phyloP scores from a whole-genome alignment of 139 green algal species.

The Picochlorum sp. region DNA sequence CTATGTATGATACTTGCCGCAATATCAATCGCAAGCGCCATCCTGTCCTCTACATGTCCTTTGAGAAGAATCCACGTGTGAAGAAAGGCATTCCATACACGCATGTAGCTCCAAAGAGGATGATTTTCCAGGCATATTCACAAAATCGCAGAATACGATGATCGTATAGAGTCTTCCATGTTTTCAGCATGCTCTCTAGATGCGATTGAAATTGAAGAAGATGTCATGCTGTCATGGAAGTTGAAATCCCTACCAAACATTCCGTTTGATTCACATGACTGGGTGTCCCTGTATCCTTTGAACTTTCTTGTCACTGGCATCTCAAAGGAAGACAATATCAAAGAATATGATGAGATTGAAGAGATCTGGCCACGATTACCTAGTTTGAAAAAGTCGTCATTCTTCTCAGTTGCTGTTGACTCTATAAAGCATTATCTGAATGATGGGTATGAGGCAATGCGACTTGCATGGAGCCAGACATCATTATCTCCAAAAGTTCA shows the following conservation, averaged over 20 bases:
- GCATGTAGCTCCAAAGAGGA: constrained; percentile 22
- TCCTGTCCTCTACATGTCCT: too few relatives aligned
- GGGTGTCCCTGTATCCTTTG: constrained; percentile 24
- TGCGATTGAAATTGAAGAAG: neutral
- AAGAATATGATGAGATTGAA: neutral
- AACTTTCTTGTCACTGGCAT: constrained; percentile 17
- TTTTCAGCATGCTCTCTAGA: neutral
- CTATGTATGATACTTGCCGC: neutral
- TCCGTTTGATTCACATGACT: constrained; percentile 4
- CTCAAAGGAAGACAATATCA: constrained; percentile 3
- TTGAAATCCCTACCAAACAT: constrained; percentile 2
- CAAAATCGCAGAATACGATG: neutral
- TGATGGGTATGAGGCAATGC: constrained; percentile 3
- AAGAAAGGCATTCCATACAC: constrained; percentile 10
- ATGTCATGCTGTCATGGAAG: constrained; percentile 1
- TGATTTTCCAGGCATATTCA: constrained; percentile 37
- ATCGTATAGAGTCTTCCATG: neutral
- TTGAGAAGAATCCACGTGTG: too few relatives aligned
- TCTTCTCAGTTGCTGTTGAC: neutral
- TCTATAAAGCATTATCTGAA: neutral
- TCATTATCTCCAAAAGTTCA: neutral
- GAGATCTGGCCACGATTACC: too few relatives aligned
- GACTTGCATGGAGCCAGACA: neutral
- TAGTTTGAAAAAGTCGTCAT: neutral
- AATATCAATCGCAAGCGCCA: neutral